Evolutionary conservation across 176 grass and related monocot species (phyloP).

Genomic region (Eragrostis nindensis): DNA sequence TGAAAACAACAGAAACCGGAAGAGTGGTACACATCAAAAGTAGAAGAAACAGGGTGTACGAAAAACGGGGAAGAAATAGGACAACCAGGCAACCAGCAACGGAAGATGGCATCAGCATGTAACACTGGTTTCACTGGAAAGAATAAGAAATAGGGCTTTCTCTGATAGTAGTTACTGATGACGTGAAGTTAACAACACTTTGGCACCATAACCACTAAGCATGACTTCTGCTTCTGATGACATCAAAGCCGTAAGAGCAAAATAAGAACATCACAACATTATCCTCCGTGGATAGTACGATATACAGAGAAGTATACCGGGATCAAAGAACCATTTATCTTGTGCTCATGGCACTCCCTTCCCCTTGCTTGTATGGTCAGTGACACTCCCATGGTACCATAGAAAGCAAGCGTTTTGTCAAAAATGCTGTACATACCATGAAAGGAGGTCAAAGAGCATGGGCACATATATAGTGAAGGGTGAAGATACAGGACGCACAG

Average conservation of each 20-base stretch:
- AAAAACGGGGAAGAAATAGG: not conserved
- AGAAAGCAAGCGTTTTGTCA: too few relatives aligned
- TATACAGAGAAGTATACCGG: not conserved
- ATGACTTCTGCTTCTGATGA: not conserved
- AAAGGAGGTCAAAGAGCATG: too few relatives aligned
- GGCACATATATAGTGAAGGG: too few relatives aligned
- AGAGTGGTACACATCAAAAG: not conserved
- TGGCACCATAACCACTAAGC: not conserved
- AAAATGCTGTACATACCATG: too few relatives aligned
- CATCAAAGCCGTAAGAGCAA: not conserved
- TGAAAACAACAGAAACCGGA: not conserved
- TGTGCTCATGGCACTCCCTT: not conserved
- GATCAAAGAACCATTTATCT: too few relatives aligned
- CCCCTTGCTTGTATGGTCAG: too few relatives aligned
- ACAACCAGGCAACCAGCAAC: not conserved
- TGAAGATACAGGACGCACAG: too few relatives aligned
- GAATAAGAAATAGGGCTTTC: not conserved
- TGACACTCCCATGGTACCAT: too few relatives aligned
- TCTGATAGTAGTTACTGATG: not conserved
- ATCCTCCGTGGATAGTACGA: not conserved
- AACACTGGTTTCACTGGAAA: not conserved
- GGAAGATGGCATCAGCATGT: not conserved
- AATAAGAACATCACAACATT: not conserved
- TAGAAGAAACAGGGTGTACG: not conserved
- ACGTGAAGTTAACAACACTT: not conserved